Evolutionary conservation across 2,329 filamentous ascomycete species (phyloP), one percentile per base, ranked within the genome.

Genomic region (Colletotrichum lupini): DNA sequence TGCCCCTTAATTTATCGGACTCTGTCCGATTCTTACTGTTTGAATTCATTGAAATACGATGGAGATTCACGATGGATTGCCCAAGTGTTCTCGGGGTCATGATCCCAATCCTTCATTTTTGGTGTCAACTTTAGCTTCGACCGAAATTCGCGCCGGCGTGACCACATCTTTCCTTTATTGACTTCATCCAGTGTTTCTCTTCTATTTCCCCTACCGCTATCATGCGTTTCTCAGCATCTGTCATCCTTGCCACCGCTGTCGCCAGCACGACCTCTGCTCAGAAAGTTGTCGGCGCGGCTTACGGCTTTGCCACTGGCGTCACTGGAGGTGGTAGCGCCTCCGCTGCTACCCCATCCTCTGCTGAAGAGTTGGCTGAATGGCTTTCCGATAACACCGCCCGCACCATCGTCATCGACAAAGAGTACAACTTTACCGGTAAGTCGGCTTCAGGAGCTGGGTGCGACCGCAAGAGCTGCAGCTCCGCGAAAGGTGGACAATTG

Each of bases 271-370:
- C 73, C 58, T 76, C 77, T 22, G 79, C 79, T 16, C 77, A 80
- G 64, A 19, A 53, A n/a, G 78, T 81, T 16, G 72, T 77, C 9
- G 79, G 79, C 32, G 77, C 74, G 16, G 77, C 79, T 3, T 80
- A 79, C 35, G 79, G 79, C 46, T 81, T 81, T 28, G 79, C 79
- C 14, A 74, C 75, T 2, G 78, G 87, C 49, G 85, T 87, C 2
- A 89, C 87, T 35, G 88, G 88, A 57, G 88, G 88, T 76, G 87
- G 87, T 32, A 81, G 77, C 67, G 87, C 86, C 16, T 79, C 83
- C 16, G 81, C 86, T 4, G 75, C 74, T 1, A 83, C 84, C 60
- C 87, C 87, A 19, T 79, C 79, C n/a, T 83, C 82, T 35, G 85
- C 81, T 24, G 82, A 81, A n/a, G 83, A 90, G 81, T 84, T 89